Conservation (phyloP, 2,329 filamentous ascomycete species). For the Thielaviopsis punctulata region DNA sequence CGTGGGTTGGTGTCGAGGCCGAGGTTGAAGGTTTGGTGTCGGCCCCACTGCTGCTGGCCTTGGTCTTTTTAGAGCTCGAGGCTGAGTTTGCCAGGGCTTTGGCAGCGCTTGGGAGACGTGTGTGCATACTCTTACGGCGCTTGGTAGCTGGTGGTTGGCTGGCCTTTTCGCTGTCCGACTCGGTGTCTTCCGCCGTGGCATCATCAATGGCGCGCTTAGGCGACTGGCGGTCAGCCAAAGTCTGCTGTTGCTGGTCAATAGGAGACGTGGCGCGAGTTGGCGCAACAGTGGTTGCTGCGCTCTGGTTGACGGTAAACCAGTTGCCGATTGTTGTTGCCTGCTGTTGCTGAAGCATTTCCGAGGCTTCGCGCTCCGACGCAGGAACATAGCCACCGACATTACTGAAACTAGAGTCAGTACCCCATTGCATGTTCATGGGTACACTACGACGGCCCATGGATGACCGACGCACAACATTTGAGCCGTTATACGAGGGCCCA, state of each 20-base stretch:
- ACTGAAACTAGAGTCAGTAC: constrained; percentile 49
- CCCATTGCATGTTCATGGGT: constrained; percentile 38
- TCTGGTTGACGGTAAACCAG: constrained; percentile 39
- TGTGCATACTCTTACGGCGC: constrained; percentile 7
- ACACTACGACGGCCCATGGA: neutral
- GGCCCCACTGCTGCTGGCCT: neutral
- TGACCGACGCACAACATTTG: neutral
- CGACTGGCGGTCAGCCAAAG: neutral
- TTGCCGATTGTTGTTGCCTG: constrained; percentile 31
- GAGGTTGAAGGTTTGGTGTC: neutral
- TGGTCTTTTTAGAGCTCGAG: neutral
- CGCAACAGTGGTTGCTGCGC: constrained; percentile 34
- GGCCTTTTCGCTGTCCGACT: constrained; percentile 3
- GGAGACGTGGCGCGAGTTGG: constrained; percentile 22
- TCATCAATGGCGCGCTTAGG: constrained; percentile 6
- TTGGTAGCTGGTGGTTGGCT: constrained; percentile 5
- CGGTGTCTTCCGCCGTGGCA: constrained; percentile 2
- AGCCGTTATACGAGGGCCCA: neutral
- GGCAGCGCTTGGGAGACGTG: neutral
- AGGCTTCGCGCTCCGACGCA: constrained; percentile 31
- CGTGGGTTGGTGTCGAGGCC: no score
- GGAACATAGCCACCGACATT: constrained; percentile 40
- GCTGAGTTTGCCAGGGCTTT: neutral
- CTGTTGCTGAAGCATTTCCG: constrained; percentile 27
- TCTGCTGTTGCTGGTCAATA: constrained; percentile 29